Conservation (phyloP, 305 asterid genomes). For the Solanum aculeatissimum region DNA sequence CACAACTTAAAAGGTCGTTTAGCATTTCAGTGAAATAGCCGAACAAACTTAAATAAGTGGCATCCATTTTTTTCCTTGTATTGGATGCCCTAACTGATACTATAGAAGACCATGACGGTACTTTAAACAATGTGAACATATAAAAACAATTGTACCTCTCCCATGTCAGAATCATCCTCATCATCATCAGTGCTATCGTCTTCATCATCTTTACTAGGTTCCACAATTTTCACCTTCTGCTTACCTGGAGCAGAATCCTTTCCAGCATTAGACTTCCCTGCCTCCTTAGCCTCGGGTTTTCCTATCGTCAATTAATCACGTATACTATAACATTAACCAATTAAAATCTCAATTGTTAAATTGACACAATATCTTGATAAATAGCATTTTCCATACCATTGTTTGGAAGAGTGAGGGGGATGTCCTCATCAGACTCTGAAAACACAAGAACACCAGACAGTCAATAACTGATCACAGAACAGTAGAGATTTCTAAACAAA, state of each 20-base stretch:
- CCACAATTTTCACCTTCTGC: conserved; percentile 52
- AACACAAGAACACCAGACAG: neutral
- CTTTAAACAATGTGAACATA: neutral
- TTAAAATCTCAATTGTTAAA: neutral
- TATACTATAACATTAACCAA: neutral
- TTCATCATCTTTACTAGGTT: conserved; percentile 30
- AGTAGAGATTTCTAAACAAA: neutral
- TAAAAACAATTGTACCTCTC: conserved; percentile 22
- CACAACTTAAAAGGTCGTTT: neutral
- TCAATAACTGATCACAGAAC: neutral
- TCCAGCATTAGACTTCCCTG: conserved; percentile 26
- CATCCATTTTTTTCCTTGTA: neutral
- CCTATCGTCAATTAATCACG: conserved; percentile 15
- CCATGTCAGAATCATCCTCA: conserved; percentile 24
- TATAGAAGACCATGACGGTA: neutral
- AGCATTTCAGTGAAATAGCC: neutral
- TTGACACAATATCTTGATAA: neutral
- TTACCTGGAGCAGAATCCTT: conserved; percentile 49
- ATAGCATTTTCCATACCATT: conserved; percentile 29
- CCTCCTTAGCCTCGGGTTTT: conserved; percentile 28
- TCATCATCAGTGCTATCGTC: conserved; percentile 26
- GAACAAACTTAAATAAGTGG: neutral
- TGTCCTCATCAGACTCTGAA: conserved; percentile 61
- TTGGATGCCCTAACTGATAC: neutral
- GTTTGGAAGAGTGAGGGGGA: conserved; percentile 23